These are phyloP conservation scores for Didymella pomorum DNA, from an alignment of 2,329 filamentous ascomycete species.

Conservation along the genomic window DNA sequence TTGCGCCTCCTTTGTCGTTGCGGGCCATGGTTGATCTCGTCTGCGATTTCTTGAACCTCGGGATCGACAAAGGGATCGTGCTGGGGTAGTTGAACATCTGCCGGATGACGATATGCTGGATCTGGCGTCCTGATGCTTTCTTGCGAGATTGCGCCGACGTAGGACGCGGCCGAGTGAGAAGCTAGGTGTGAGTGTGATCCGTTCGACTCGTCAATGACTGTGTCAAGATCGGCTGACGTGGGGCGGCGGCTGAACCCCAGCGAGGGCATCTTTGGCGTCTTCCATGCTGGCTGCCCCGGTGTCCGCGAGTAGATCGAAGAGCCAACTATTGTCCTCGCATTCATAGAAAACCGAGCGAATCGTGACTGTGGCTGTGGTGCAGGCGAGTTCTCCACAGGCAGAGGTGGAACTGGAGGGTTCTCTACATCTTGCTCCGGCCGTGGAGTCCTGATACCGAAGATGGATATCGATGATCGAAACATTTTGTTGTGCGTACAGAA, in stretches of 20 bases:
- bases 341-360: slow-evolving; percentile 31
- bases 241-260: slow-evolving; percentile 44
- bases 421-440: slow-evolving; percentile 41
- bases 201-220: slow-evolving; percentile 34
- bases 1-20: slow-evolving; percentile 48
- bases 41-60: slow-evolving; percentile 59
- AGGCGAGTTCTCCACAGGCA: slow-evolving; percentile 29
- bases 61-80: slow-evolving; percentile 48
- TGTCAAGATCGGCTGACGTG: slow-evolving; percentile 35
- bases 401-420: slow-evolving; percentile 10
- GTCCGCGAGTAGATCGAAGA: slow-evolving; percentile 50
- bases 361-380: slow-evolving; percentile 31
- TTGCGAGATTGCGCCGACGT: slow-evolving; percentile 42
- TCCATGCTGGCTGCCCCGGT: slow-evolving; percentile 36
- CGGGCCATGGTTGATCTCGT: slow-evolving; percentile 51
- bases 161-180: slow-evolving; percentile 49
- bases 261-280: slow-evolving; percentile 47
- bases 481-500: slow-evolving; percentile 30
- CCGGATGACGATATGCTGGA: slow-evolving; percentile 43
- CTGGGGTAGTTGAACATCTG: slow-evolving; percentile 38
- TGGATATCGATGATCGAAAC: slow-evolving; percentile 44
- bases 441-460: slow-evolving; percentile 41
- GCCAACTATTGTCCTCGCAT: slow-evolving; percentile 28
- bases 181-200: slow-evolving; percentile 43
- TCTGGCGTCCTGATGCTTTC: slow-evolving; percentile 33